phyloP scores from a whole-genome alignment of 805 yeast species.

The Debaryomyces tyrocola region DNA sequence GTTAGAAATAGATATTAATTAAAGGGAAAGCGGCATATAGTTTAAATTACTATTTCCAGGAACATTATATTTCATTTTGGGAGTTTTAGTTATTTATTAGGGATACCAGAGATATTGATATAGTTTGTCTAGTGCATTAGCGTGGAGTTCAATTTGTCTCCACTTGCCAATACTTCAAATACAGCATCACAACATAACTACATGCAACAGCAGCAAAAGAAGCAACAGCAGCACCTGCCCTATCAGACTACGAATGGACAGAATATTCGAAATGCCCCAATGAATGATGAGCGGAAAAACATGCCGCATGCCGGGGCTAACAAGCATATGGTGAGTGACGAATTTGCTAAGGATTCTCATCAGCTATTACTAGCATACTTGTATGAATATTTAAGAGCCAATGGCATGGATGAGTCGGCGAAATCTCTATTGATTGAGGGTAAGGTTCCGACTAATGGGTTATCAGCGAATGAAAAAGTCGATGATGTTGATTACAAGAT shows the following conservation, averaged over 20 bases:
- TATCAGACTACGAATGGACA: background rate
- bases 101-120: no score
- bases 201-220: background rate
- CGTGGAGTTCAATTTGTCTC: background rate
- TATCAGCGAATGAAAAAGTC: background rate
- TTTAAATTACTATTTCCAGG: background rate
- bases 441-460: constrained; percentile 32
- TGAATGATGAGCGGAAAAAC: no score
- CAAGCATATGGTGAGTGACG: background rate
- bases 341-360: constrained; percentile 34
- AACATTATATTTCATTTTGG: background rate
- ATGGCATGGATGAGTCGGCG: constrained; percentile 52
- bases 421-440: constrained; percentile 46
- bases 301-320: no score
- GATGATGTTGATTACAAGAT: background rate
- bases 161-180: background rate
- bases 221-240: background rate
- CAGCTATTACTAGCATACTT: constrained; percentile 53
- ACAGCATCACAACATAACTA: background rate
- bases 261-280: no score
- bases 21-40: background rate
- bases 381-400: constrained; percentile 48
- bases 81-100: no score
- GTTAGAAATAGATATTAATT: no score
- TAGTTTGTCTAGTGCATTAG: background rate